Evolutionary conservation across 2,329 filamentous ascomycete genomes (phyloP).

Genomic region (Colletotrichum chlorophyti): DNA sequence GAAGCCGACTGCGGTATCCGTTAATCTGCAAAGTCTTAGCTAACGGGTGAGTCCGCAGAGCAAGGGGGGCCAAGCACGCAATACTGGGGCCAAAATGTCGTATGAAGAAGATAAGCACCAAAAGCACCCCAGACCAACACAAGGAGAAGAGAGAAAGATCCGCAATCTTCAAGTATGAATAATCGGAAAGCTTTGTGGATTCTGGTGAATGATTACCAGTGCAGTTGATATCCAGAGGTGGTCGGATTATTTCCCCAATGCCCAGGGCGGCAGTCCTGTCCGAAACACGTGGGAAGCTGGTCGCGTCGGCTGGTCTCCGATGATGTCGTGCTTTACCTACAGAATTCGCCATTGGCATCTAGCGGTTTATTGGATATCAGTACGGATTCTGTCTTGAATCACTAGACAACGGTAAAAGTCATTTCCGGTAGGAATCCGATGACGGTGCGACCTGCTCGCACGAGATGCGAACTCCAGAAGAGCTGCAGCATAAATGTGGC

Average conservation of each 20-base stretch:
- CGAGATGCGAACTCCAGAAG: not conserved
- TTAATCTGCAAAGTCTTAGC: not conserved
- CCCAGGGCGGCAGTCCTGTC: too few species aligned
- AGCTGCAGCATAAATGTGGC: not conserved
- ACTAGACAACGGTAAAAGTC: not conserved
- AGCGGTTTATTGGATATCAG: too few species aligned
- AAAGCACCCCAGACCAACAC: not conserved
- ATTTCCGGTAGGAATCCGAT: not conserved
- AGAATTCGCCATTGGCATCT: not conserved
- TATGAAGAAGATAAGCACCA: not conserved
- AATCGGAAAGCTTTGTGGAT: too few species aligned
- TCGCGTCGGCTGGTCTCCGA: slow-evolving; percentile 1
- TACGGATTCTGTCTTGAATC: too few species aligned
- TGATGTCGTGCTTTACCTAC: slow-evolving; percentile 15
- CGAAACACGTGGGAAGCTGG: not conserved
- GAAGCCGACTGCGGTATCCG: not conserved
- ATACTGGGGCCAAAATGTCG: slow-evolving; percentile 22
- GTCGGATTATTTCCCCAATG: too few species aligned
- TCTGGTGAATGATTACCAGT: too few species aligned
- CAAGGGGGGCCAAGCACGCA: slow-evolving; percentile 14
- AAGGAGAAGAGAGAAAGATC: too few species aligned
- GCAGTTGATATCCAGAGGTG: too few species aligned
- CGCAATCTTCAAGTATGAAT: too few species aligned
- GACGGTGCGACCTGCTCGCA: not conserved
- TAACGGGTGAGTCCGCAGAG: not conserved